Evolutionary conservation across 1,139 yeast species (phyloP), one percentile per base, ranked within the genome.

Genomic region (Pneumocystis jirovecii): DNA sequence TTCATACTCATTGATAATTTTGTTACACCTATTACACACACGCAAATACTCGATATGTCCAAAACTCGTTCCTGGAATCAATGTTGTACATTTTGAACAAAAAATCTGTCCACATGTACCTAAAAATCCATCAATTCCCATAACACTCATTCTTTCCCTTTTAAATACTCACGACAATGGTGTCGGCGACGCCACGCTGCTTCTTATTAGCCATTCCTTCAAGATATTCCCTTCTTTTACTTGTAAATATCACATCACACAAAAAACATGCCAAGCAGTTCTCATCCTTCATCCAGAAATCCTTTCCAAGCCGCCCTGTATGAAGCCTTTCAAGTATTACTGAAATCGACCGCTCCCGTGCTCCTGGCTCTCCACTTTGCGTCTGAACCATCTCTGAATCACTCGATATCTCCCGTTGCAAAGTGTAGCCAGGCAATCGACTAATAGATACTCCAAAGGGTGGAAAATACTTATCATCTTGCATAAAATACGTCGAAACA

Each of bases 261-360:
- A 85, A 81, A 68, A 88, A 84, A 72, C 96, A 89, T 68, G 88
- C 93, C 6, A 85, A 81, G 0, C 90, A 93, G 72, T 87, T 86
- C 63, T 89, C 88, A 74, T 89, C 96, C 73, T 88, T 87, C 96
- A 89, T 89, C 96, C 96, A 89, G 73, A 87, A 89, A 71, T 87
- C 88, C 64, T 81, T 81, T 44, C 77, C 73, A 12, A 78, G 71
- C 19, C 64, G 64, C 17, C 66, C 63, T 37, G 66, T 39, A 2
- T 21, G 56, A 19, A 59, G 10, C n/a, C 42, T 64, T 21, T 29
- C 60, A 50, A 37, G 42, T 19, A 40, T 64, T 15, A 50, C 31
- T 12, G 57, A 50, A 50, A 50, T 50, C 1, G 57, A 50, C 10
- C 57, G 57, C 12, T 50, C 57, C 21, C 34, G 19, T 3, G 21